phyloP scores from a whole-genome alignment of 1,139 yeast genomes.

The Pichia sp. region DNA sequence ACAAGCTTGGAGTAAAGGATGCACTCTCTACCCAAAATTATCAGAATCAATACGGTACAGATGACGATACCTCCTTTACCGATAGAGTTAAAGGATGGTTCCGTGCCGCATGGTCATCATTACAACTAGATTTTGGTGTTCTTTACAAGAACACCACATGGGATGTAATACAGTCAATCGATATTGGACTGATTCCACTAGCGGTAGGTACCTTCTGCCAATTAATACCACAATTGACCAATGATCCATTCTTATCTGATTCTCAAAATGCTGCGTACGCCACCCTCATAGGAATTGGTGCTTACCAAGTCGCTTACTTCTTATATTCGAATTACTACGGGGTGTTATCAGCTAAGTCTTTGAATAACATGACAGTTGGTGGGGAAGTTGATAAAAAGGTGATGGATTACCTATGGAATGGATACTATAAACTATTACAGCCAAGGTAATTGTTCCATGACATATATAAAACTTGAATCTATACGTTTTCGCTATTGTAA shows the following conservation, averaged over 20 bases:
- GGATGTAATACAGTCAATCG: neutral
- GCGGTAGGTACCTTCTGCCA: neutral
- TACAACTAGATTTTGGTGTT: slow-evolving; percentile 4
- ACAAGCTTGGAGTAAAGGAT: slow-evolving; percentile 1
- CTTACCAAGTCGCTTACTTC: neutral
- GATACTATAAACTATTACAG: too few species aligned
- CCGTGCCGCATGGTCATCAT: slow-evolving; percentile 1
- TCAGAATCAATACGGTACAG: slow-evolving; percentile 1
- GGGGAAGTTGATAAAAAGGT: neutral
- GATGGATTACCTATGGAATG: too few species aligned
- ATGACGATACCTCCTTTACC: neutral
- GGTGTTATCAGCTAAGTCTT: neutral
- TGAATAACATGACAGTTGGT: neutral
- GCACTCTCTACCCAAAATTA: slow-evolving; percentile 6
- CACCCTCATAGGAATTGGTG: slow-evolving; percentile 1
- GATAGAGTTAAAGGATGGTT: neutral
- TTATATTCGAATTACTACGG: slow-evolving; percentile 1
- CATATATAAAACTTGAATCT: too few species aligned
- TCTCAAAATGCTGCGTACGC: neutral
- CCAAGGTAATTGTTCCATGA: too few species aligned
- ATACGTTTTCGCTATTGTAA: too few species aligned
- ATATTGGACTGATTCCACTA: neutral
- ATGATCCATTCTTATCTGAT: neutral
- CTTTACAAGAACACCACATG: neutral
- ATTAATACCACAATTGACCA: too few species aligned